Base-by-base conservation (phyloP, 2,329 filamentous ascomycete genomes). In the Pseudogymnoascus sp. region DNA sequence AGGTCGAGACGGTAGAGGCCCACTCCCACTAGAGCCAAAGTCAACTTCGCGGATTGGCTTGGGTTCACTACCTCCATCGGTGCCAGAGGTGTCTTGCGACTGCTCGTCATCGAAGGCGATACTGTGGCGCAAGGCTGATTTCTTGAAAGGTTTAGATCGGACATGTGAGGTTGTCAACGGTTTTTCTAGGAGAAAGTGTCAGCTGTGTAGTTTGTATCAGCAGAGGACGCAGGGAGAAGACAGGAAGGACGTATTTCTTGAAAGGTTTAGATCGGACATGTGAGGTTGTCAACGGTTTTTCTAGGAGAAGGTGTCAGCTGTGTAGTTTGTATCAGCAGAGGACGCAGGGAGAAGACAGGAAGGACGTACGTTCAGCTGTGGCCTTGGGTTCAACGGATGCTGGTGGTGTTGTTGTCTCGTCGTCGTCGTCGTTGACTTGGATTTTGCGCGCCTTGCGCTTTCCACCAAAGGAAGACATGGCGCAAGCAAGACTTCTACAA, bases 391-490 rank as follows among this genome's bases (percentile, higher is more conserved):
- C 52, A 45, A 60, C 23, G 26, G 61, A 12, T 37, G 21, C 37
- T 45, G 61, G 38, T 16, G 61, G 60, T 39, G 64, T 61, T 59
- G 64, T 67, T 63, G 72, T 70, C 55, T 62, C 66, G 49, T 86
- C 87, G 3, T 90, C 85, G 11, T 87, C 84, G 49, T 91, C 89
- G 43, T 84, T 80, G 0, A 84, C 79, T 55, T 85, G 88, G 68
- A 96, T 89, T 70, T 92, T 89, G 67, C 90, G 88, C 55, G 90
- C 86, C 68, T 94, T 92, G 66, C 84, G 77, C 69, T 84, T 87
- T 1, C 78, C 74, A 3, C 77, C 78, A 63, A 87, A 86, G 12
- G 68, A 63, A 7, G 69, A 69, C 43, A 69, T 72, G 69, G 49
- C 49, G 10, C 29, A 55, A 55, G 12, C 6, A 55, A 55, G 7